These are phyloP conservation scores for Populus simonii DNA, from an alignment of 345 rosid genomes.

Conservation along the genomic window DNA sequence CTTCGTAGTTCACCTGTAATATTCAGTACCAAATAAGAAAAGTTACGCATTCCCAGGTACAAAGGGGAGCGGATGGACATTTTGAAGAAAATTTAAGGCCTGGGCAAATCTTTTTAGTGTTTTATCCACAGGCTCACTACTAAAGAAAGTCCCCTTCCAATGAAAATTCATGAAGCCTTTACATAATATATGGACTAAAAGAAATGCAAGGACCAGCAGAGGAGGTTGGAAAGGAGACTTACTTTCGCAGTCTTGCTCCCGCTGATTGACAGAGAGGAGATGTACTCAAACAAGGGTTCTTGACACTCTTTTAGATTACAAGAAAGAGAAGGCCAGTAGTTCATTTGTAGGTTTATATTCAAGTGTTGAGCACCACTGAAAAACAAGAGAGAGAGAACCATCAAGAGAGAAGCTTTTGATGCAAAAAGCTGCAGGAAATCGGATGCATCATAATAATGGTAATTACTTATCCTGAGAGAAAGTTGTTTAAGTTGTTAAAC, in stretches of 20 bases:
- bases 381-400: not conserved
- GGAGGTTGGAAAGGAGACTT: constrained; percentile 18
- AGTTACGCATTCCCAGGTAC: not conserved
- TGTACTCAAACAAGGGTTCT: constrained; percentile 80
- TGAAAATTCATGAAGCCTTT: not conserved
- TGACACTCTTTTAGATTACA: constrained; percentile 84
- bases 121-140: not conserved
- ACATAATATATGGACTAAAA: not conserved
- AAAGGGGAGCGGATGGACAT: no score
- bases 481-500: not conserved
- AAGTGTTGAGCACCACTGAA: constrained; percentile 85
- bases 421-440: not conserved
- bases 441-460: not conserved
- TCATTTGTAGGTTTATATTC: constrained; percentile 97
- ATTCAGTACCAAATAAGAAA: not conserved
- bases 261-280: constrained; percentile 59
- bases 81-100: not conserved
- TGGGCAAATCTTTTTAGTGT: not conserved
- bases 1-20: constrained; percentile 75
- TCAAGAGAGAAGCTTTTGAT: not conserved
- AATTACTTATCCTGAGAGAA: not conserved
- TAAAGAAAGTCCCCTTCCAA: not conserved
- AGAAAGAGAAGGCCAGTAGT: constrained; percentile 91
- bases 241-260: constrained; percentile 89
- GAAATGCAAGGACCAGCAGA: not conserved